Percentiles rank a stretch among this genome's conserved stretches.
These are phyloP conservation scores for Tilletia caries DNA, from an alignment of 1,284 basidiomycete species.

Conservation along the genomic window DNA sequence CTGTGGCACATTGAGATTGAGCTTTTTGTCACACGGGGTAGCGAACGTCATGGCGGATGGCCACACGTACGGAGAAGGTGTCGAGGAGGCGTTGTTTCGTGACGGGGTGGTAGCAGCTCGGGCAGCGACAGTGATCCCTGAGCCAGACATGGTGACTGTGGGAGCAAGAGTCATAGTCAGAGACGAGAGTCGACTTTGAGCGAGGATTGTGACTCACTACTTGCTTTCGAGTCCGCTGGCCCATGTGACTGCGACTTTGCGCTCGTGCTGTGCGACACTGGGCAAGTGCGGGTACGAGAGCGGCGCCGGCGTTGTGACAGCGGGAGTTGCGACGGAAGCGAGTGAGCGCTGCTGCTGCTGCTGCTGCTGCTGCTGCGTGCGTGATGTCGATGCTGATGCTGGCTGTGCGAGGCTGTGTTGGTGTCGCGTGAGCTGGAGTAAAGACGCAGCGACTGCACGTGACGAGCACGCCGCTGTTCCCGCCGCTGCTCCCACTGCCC, in stretches of 20 bases:
- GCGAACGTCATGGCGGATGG: too few relatives aligned
- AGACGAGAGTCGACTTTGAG: not conserved
- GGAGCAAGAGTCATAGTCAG: slow-evolving; percentile 39
- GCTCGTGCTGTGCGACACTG: not conserved
- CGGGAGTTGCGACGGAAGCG: not conserved
- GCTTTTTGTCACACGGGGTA: too few relatives aligned
- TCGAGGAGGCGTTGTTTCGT: slow-evolving; percentile 87
- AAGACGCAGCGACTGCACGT: too few relatives aligned
- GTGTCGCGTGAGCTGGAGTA: too few relatives aligned
- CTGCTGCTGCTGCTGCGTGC: not conserved
- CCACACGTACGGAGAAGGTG: slow-evolving; percentile 72
- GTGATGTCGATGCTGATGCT: not conserved
- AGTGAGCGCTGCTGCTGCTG: not conserved
- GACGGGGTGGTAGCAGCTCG: slow-evolving; percentile 77
- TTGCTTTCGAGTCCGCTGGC: slow-evolving; percentile 21
- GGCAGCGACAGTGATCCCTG: slow-evolving; percentile 82
- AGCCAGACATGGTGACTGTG: slow-evolving; percentile 67
- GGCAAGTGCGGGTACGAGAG: not conserved
- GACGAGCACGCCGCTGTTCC: too few relatives aligned
- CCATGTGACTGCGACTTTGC: slow-evolving; percentile 18
- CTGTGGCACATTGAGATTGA: slow-evolving; percentile 60
- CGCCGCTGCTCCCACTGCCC: too few relatives aligned
- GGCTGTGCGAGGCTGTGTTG: too few relatives aligned
- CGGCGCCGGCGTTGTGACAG: not conserved
- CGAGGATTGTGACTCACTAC: slow-evolving; percentile 17